Percentiles rank a stretch among this genome's conserved stretches.
Conservation (phyloP, 2,329 filamentous ascomycete species). For the Diplodia mutila region DNA sequence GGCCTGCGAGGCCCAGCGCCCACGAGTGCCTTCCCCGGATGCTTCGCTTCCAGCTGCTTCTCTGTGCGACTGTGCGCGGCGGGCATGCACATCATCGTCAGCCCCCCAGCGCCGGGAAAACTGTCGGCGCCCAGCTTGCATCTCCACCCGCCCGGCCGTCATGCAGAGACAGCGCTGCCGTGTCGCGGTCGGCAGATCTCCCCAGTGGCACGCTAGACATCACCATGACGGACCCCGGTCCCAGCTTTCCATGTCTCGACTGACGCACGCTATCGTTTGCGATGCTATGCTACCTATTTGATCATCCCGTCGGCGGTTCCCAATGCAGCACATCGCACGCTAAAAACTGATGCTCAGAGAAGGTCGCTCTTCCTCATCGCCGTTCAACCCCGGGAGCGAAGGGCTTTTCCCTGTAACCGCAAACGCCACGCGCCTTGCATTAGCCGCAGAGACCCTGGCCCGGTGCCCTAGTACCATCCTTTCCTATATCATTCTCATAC, state of each 20-base stretch:
- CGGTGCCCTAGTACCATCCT: neutral
- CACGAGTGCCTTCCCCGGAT: constrained; percentile 15
- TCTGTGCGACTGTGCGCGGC: constrained; percentile 17
- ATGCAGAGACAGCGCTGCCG: neutral
- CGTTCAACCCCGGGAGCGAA: constrained; percentile 2
- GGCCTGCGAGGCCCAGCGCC: neutral
- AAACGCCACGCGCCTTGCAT: constrained; percentile 18
- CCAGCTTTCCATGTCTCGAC: neutral
- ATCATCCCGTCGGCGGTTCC: neutral
- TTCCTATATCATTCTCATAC: constrained; percentile 10
- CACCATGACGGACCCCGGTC: neutral
- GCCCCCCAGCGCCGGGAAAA: no score
- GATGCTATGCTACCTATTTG: neutral
- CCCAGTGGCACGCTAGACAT: neutral
- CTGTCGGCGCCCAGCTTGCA: no score
- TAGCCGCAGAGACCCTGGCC: neutral
- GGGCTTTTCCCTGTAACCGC: constrained; percentile 10
- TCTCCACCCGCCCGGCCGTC: constrained; percentile 3
- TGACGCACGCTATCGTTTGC: neutral
- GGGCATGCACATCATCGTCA: constrained; percentile 17
- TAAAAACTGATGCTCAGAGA: constrained; percentile 15
- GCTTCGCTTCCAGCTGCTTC: constrained; percentile 22
- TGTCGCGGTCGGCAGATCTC: neutral
- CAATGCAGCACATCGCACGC: neutral
- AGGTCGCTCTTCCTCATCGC: neutral